Conservation (phyloP, 73 alveolate species). For the Tetrahymena malaccensis region DNA sequence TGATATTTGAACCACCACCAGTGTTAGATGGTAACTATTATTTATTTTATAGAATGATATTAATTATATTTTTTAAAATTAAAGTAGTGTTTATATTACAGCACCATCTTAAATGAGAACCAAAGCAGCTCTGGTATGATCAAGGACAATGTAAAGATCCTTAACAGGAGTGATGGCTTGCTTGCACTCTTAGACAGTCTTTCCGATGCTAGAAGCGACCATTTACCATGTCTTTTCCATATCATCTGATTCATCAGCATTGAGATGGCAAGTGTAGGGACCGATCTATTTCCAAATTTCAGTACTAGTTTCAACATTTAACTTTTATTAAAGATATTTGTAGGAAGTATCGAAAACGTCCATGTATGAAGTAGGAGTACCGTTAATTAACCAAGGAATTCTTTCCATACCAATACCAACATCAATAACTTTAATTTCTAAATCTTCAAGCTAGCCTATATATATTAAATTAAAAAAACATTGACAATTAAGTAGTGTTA, state of each 20-base stretch:
- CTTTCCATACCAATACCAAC: slow-evolving; percentile 97
- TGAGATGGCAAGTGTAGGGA: slow-evolving; percentile 88
- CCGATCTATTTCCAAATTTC: slow-evolving; percentile 95
- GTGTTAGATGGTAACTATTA: slow-evolving; percentile 87
- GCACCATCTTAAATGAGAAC: slow-evolving; percentile 90
- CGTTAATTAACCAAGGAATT: slow-evolving; percentile 96
- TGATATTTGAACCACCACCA: slow-evolving; percentile 98
- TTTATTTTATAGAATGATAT: neutral
- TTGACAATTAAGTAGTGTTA: neutral
- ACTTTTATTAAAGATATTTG: slow-evolving; percentile 57
- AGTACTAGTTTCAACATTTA: slow-evolving; percentile 60
- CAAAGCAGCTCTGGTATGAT: slow-evolving; percentile 92
- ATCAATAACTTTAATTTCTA: slow-evolving; percentile 91
- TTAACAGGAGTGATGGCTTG: slow-evolving; percentile 80
- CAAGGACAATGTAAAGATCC: slow-evolving; percentile 90
- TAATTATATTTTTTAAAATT: neutral
- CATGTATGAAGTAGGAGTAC: slow-evolving; percentile 90
- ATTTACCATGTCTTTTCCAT: slow-evolving; percentile 87
- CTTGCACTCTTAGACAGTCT: slow-evolving; percentile 71
- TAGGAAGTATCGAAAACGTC: slow-evolving; percentile 85
- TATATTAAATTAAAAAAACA: neutral
- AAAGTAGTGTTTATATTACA: neutral
- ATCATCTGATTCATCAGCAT: slow-evolving; percentile 94
- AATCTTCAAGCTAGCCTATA: slow-evolving; percentile 59
- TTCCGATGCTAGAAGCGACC: slow-evolving; percentile 75